Evolutionary conservation across 352 stramenopile genomes (phyloP), one percentile per base, ranked within the genome.

Genomic region (Globisporangium echinulatum): DNA sequence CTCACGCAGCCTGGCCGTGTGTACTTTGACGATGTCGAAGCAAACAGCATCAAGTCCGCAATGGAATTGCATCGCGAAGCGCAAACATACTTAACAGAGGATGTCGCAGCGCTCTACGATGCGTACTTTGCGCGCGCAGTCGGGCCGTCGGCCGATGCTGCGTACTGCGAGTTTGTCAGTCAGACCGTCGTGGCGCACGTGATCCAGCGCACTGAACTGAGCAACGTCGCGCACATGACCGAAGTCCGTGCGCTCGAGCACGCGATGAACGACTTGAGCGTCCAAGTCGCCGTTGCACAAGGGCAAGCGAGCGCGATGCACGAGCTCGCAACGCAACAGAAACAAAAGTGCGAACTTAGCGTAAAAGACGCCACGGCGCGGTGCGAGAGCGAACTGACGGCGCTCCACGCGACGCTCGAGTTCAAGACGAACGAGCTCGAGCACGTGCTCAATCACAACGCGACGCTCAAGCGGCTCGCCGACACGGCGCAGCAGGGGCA

Each of bases 391-490:
- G 82, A 94, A 61, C 71, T 93, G 44, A 59, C 78, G 7, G 68
- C 70, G 40, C 67, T 94, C 64, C 78, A 74, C 13, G 80, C 83
- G 36, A 85, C 79, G 39, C 61, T 94, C 37, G 84, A 94, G 48
- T 93, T 90, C 64, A 93, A 94, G 68, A 93, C 82, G 14, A 88
- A 92, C 61, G 84, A 94, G 64, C 66, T 94, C 15, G 85, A 94
- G 61, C 82, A 94, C 71, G 85, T 94, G 61, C 59, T 93, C 50
- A 91, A 89, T 64, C 83, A 94, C 67, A 94, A 94, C 40, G 82
- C 83, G 36, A 94, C 85, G n/a, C 73, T 94, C 69, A 91, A 91
- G 67, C 79, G 82, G 0, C 72, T 94, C 4, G 85, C 84, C 1
- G 85, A 94, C 59, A 92, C 84, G 49, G 85, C 85, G 49, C 85